Evolutionary conservation across 2,329 filamentous ascomycete species (phyloP).

Genomic region (Penicillium glabrum): DNA sequence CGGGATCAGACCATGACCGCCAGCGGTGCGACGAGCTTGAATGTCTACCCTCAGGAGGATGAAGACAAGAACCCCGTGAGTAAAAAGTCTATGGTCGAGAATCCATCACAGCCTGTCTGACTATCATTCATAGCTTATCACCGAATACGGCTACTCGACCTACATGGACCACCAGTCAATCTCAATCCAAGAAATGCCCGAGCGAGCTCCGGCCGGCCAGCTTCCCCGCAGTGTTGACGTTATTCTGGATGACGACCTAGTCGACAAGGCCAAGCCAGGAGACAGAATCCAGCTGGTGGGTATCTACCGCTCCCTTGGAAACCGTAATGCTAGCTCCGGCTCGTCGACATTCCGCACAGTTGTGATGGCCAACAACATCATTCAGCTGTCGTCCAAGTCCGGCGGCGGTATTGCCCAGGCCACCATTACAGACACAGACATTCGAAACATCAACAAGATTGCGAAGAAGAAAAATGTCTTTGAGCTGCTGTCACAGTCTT

Average conservation of each 20-base stretch:
- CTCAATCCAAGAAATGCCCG: constrained; percentile 99
- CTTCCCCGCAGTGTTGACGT: constrained; percentile 94
- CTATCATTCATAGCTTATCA: constrained; percentile 60
- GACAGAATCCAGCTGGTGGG: constrained; percentile 97
- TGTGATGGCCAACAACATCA: constrained; percentile 90
- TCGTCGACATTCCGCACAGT: constrained; percentile 94
- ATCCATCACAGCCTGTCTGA: neutral
- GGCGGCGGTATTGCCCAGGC: constrained; percentile 90
- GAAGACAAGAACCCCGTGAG: constrained; percentile 78
- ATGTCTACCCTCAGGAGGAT: constrained; percentile 91
- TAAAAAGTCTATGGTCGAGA: neutral
- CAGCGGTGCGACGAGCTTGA: constrained; percentile 81
- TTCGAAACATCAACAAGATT: constrained; percentile 97
- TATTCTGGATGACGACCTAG: constrained; percentile 92
- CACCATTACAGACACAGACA: constrained; percentile 91
- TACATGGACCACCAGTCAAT: constrained; percentile 97
- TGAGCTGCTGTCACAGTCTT: constrained; percentile 85
- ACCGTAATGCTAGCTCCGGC: constrained; percentile 84
- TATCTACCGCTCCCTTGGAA: constrained; percentile 90
- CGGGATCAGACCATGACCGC: constrained; percentile 94
- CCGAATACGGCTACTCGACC: constrained; percentile 93
- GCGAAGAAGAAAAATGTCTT: constrained; percentile 93
- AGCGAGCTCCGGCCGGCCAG: constrained; percentile 91
- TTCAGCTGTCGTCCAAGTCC: constrained; percentile 91
- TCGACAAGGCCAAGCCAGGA: constrained; percentile 91